Evolutionary conservation across 1,284 basidiomycete species (phyloP).

Genomic region (Sporisorium sorghi): DNA sequence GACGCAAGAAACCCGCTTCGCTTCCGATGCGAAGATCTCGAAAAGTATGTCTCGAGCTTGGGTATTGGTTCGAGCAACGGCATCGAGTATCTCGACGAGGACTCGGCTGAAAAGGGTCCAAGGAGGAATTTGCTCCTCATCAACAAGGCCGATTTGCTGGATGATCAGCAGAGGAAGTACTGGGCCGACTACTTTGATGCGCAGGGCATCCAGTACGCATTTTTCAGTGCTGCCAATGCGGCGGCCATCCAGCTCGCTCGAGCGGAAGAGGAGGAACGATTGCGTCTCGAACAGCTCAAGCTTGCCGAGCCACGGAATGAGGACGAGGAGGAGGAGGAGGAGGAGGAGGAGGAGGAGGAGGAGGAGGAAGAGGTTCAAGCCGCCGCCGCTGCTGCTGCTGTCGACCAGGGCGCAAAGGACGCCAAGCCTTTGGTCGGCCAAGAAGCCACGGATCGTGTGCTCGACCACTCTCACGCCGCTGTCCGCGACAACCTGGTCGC

Average conservation of each 20-base stretch:
- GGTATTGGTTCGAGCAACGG: slow-evolving; percentile 86
- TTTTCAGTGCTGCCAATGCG: slow-evolving; percentile 94
- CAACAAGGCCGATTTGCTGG: slow-evolving; percentile 96
- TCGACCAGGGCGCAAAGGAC: slow-evolving; percentile 34
- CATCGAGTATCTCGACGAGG: slow-evolving; percentile 84
- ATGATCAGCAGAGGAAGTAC: slow-evolving; percentile 78
- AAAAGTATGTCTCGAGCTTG: slow-evolving; percentile 64
- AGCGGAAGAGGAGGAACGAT: slow-evolving; percentile 72
- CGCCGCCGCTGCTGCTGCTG: slow-evolving; percentile 44
- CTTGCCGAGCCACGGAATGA: slow-evolving; percentile 62
- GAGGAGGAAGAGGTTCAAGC: slow-evolving; percentile 63
- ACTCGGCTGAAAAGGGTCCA: slow-evolving; percentile 76
- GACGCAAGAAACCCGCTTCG: slow-evolving; percentile 68
- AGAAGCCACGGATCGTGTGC: slow-evolving; percentile 41
- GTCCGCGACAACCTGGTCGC: slow-evolving; percentile 35
- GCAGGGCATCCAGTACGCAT: slow-evolving; percentile 85
- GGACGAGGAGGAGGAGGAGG: slow-evolving; percentile 51
- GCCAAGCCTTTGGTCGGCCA: slow-evolving; percentile 52
- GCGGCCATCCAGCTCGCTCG: slow-evolving; percentile 77
- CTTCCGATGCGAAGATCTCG: slow-evolving; percentile 68
- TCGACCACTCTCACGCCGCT: slow-evolving; percentile 31
- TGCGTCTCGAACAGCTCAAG: slow-evolving; percentile 66
- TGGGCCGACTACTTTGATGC: slow-evolving; percentile 97
- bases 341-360: slow-evolving; percentile 61
- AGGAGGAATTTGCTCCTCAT: slow-evolving; percentile 85